Conservation (phyloP, 371 early-diverging fungal species). For the Saksenaea vasiformis region DNA sequence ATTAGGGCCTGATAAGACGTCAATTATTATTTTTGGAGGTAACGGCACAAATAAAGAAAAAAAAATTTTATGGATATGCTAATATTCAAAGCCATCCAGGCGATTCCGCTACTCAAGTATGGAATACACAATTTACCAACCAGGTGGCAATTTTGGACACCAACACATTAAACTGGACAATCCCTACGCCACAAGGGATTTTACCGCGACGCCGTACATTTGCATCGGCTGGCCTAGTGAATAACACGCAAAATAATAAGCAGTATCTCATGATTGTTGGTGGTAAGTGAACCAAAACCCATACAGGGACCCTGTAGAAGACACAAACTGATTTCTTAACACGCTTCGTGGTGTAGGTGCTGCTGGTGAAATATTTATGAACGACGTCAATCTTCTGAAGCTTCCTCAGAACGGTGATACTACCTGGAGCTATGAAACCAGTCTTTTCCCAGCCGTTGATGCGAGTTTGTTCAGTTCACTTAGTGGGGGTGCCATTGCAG, state of each 20-base stretch:
- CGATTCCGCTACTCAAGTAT: slow-evolving; percentile 7
- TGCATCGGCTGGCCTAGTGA: slow-evolving; percentile 9
- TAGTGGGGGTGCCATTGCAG: slow-evolving; percentile 19
- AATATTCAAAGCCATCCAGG: background rate
- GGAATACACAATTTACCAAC: slow-evolving; percentile 9
- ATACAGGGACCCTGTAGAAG: background rate
- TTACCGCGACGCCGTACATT: slow-evolving; percentile 15
- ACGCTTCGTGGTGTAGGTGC: slow-evolving; percentile 4
- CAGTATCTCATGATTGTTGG: background rate
- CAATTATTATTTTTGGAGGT: slow-evolving; percentile 17
- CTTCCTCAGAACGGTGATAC: slow-evolving; percentile 3
- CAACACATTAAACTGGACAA: slow-evolving; percentile 21
- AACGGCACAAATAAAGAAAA: background rate
- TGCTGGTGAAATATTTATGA: background rate
- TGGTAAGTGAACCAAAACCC: background rate
- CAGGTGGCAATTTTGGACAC: slow-evolving; percentile 19
- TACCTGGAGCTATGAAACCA: background rate
- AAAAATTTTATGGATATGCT: background rate
- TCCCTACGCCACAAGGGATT: slow-evolving; percentile 12
- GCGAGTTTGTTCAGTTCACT: background rate
- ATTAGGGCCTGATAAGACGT: slow-evolving; percentile 14
- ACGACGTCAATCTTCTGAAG: slow-evolving; percentile 17
- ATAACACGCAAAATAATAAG: background rate
- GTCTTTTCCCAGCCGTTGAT: slow-evolving; percentile 7
- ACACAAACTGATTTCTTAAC: background rate